These are phyloP conservation scores for Lathyrus aphaca DNA, from an alignment of 306 rosid species.

Conservation along the genomic window DNA sequence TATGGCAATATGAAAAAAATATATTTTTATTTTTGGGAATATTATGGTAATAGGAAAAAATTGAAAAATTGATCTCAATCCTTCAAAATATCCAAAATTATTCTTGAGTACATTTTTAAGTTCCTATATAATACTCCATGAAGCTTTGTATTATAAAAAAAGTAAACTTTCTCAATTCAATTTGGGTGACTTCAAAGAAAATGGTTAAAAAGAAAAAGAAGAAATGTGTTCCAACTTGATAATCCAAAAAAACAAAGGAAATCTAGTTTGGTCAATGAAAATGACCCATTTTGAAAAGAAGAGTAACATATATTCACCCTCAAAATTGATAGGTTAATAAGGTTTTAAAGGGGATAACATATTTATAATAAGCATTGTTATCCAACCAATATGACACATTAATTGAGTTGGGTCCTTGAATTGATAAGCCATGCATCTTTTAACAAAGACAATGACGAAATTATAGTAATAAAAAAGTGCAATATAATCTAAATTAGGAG, in stretches of 20 bases:
- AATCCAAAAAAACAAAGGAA: background rate
- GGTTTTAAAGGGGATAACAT: conserved; percentile 32
- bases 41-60: no score
- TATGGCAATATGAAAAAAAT: no score
- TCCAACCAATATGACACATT: conserved; percentile 38
- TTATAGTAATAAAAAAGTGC: conserved; percentile 10
- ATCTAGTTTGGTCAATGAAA: conserved; percentile 21
- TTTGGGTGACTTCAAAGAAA: background rate
- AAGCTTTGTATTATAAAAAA: no score
- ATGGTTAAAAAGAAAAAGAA: no score
- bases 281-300: conserved; percentile 10
- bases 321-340: background rate
- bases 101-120: no score
- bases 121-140: no score
- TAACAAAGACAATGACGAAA: background rate
- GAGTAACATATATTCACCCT: background rate
- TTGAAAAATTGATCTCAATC: no score
- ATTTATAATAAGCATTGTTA: conserved; percentile 36
- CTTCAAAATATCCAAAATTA: no score
- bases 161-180: no score
- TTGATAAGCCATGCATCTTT: conserved; percentile 40
- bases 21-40: no score
- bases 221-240: background rate
- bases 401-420: background rate
- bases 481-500: conserved; percentile 35